Base-by-base conservation (phyloP, 73 alveolate genomes). In the Loxodes magnus region DNA sequence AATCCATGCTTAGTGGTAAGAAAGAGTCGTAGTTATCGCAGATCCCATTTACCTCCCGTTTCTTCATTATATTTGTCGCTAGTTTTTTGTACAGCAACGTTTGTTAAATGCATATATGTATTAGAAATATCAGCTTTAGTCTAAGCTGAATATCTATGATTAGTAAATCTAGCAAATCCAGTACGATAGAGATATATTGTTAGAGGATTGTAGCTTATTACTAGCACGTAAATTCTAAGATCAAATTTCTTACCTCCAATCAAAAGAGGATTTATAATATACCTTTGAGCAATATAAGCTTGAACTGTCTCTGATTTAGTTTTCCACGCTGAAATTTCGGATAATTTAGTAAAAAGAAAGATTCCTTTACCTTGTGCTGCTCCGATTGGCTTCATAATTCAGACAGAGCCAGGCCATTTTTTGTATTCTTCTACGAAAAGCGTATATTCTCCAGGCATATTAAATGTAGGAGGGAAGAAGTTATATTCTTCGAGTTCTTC, bases 161-260 rank as follows among this genome's bases (percentile, higher is more conserved):
- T 93, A 35, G 97, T 90, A 68, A 93, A 93, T 37, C 99, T 71
- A 38, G 96, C 97, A 73, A 93, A 93, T 6, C 99, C 99, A 0
- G 96, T 88, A 64, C 98, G 48, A 64, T 90, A 93, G 54, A 93
- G 69, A 67, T 90, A 93, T 23, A 81, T 96, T 19, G 98, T 96
- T 54, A 96, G 82, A 0, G 99, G 99, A 7, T 83, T 68, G 69
- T 96, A 96, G 63, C 92, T 55, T 12, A 97, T 88, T 35, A 96
- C 99, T 29, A 96, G 74, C 30, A 90, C 90, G 67, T 96, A 96
- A 21, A 96, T 82, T 68, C 99, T 92, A 96, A 96, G 72, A 79
- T 96, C 99, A 68, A 94, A 79, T 55, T 96, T 96, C 88, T 96
- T 96, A 7, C 99, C 99, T 10, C 99, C 99, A 35, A 96, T 82